phyloP scores from a whole-genome alignment of 2,329 filamentous ascomycete species.

The Torrubiellomyces zombiae region DNA sequence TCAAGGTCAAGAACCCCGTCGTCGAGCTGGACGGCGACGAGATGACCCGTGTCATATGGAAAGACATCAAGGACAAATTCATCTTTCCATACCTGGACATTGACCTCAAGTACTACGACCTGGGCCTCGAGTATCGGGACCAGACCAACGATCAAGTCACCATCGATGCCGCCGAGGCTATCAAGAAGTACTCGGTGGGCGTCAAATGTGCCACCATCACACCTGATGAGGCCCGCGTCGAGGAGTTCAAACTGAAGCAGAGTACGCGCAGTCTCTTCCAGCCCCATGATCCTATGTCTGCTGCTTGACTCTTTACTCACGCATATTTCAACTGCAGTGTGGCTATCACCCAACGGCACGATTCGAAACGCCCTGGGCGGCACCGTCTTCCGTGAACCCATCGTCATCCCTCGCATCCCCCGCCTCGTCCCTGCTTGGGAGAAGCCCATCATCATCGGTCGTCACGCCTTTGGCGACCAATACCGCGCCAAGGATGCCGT shows the following conservation, averaged over 20 bases:
- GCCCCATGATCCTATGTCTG: not conserved
- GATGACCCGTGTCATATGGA: constrained; percentile 99
- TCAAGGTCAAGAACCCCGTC: constrained; percentile 98
- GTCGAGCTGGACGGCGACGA: constrained; percentile 90
- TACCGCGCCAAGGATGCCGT: constrained; percentile 93
- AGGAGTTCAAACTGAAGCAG: constrained; percentile 98
- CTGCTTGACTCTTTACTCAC: constrained; percentile 4
- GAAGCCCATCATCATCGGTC: constrained; percentile 97
- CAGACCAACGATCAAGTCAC: constrained; percentile 95
- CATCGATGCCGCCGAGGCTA: constrained; percentile 83
- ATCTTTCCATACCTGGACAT: constrained; percentile 92
- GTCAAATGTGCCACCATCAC: constrained; percentile 99
- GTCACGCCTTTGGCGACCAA: constrained; percentile 96
- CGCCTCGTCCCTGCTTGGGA: constrained; percentile 94
- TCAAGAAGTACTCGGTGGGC: constrained; percentile 97
- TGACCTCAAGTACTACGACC: constrained; percentile 95
- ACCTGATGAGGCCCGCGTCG: constrained; percentile 85
- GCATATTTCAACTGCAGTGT: constrained; percentile 50
- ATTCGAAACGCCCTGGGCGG: constrained; percentile 64
- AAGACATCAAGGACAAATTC: constrained; percentile 98
- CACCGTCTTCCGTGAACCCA: constrained; percentile 97
- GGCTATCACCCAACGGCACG: constrained; percentile 93
- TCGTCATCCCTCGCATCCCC: constrained; percentile 85
- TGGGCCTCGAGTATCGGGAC: constrained; percentile 88
- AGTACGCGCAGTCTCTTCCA: constrained; percentile 37